Base-by-base conservation (phyloP, 345 rosid genomes). In the Noccaea bulbosa region DNA sequence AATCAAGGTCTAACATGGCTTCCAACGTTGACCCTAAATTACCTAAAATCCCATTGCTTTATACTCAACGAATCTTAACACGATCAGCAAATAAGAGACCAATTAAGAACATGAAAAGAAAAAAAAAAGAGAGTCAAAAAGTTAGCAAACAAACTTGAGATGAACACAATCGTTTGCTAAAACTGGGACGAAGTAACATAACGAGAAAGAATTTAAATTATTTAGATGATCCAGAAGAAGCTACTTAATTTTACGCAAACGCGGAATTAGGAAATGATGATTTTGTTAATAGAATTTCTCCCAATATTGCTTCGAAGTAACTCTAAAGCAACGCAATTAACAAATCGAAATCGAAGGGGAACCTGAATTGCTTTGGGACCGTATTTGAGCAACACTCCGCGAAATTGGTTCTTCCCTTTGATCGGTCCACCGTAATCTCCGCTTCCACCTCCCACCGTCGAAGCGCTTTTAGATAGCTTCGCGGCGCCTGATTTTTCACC, bases 361-460 rank as follows among this genome's bases (percentile, higher is more conserved):
- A 91, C 99, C 99, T 89, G 99, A 64, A 81, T 69, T 14, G 96
- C 74, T 75, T 89, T 89, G 48, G 99, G 83, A 37, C 96, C 99
- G 79, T 89, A 94, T 83, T 88, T 94, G 77, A 94, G 86, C 65
- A 94, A 85, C 33, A 89, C 81, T 10, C 99, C 99, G 5, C 90
- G 91, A 77, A 88, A 89, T 80, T 91, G 99, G 81, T 84, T 91
- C 87, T 91, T 94, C 74, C 87, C 92, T 77, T 74, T 85, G 79
- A 89, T 83, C 2, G 95, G 97, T 16, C 91, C 87, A 20, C 20
- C 67, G 45, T 52, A 40, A 45, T 76, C 81, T 24, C 79, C 81
- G 70, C 67, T 71, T 30, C 75, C 82, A 56, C 22, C 39, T 15
- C 62, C 76, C n/a, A 78, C 60, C 48, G 37, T 50, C 11, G 82